Conservation (phyloP, 352 stramenopile genomes). For the Pythium angustatum region DNA sequence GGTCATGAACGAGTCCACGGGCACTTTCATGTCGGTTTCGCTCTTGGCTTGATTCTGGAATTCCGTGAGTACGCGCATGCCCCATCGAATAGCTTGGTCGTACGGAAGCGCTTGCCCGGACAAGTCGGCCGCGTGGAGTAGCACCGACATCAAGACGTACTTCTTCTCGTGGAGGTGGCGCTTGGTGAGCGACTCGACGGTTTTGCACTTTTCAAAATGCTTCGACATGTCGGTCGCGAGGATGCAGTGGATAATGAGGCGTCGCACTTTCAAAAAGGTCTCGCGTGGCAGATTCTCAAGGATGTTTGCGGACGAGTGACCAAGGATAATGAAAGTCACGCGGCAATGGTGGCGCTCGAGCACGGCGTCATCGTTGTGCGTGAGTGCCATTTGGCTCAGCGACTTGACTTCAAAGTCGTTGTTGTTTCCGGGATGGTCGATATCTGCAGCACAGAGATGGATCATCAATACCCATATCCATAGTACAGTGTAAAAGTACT, state of each 20-base stretch:
- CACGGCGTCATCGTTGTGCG: conserved; percentile 84
- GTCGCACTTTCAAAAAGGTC: conserved; percentile 52
- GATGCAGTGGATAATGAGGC: conserved; percentile 69
- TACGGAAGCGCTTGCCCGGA: conserved; percentile 63
- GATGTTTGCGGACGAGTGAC: conserved; percentile 73
- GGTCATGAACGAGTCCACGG: conserved; percentile 72
- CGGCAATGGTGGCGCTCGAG: conserved; percentile 82
- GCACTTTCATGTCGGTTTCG: conserved; percentile 53
- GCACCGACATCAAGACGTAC: conserved; percentile 57
- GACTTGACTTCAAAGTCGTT: conserved; percentile 87
- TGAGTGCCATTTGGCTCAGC: conserved; percentile 72
- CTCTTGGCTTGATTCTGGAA: conserved; percentile 66
- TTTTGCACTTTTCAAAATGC: conserved; percentile 76
- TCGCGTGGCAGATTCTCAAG: conserved; percentile 53
- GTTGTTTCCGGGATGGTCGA: conserved; percentile 83
- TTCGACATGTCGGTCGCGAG: conserved; percentile 79
- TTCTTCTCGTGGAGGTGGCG: conserved; percentile 63
- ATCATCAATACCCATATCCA: no score
- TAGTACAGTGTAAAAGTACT: no score
- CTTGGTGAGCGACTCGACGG: conserved; percentile 59
- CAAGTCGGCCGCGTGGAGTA: conserved; percentile 76
- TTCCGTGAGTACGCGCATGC: conserved; percentile 60
- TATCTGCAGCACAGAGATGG: conserved; percentile 29
- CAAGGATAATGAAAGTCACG: conserved; percentile 76
- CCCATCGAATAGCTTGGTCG: conserved; percentile 53